Percentiles rank a stretch among this genome's conserved stretches.
Evolutionary conservation across 192 early-diverging fungal genomes (phyloP).

Genomic region (Lunasporangiospora selenospora): DNA sequence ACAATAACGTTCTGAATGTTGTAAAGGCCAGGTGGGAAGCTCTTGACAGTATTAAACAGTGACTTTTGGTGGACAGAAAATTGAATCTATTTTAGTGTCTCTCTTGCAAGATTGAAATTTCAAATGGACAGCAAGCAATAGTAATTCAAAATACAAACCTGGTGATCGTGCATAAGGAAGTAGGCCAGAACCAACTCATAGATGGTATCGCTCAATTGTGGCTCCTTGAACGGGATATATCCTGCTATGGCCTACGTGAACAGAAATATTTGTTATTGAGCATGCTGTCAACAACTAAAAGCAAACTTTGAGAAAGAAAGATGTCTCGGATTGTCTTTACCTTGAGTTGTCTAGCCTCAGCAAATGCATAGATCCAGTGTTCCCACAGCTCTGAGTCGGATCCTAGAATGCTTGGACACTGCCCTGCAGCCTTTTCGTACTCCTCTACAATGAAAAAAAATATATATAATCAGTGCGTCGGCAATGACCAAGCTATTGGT

Average conservation of each 20-base stretch:
- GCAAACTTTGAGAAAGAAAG: not conserved
- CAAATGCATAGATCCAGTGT: constrained; percentile 90
- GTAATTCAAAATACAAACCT: constrained; percentile 47
- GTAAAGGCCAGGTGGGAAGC: constrained; percentile 86
- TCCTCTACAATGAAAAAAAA: constrained; percentile 42
- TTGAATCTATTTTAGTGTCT: not conserved
- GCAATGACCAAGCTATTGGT: not conserved
- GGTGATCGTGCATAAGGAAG: constrained; percentile 69
- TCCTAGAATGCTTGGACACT: constrained; percentile 79
- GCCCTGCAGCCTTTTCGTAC: constrained; percentile 71
- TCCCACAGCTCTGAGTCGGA: constrained; percentile 83
- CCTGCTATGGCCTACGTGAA: constrained; percentile 65
- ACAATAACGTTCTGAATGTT: constrained; percentile 76
- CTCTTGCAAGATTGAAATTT: not conserved
- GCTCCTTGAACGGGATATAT: constrained; percentile 77
- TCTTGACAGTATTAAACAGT: constrained; percentile 65
- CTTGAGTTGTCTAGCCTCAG: constrained; percentile 75
- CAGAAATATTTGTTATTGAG: not conserved
- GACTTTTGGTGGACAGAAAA: constrained; percentile 44
- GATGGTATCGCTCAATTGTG: constrained; percentile 76
- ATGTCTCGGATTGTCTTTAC: constrained; percentile 25
- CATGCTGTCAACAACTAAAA: not conserved
- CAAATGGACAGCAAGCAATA: too few species aligned
- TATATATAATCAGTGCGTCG: constrained; percentile 12
- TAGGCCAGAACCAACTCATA: constrained; percentile 90